Evolutionary conservation across 805 yeast species (phyloP).

Genomic region (Spathaspora girioi): DNA sequence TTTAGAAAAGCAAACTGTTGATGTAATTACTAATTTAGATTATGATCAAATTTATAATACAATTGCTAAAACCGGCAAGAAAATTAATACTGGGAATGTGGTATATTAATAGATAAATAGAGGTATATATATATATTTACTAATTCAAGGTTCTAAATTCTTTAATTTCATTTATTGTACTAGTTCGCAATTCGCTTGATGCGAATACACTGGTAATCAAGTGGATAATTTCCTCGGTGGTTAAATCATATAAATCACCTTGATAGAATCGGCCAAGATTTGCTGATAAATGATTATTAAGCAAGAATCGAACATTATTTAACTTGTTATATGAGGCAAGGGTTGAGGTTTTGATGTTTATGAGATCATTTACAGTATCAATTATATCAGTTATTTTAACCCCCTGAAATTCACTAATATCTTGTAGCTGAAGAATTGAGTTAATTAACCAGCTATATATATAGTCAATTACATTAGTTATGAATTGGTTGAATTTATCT

Average conservation of each 20-base stretch:
- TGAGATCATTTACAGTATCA: conserved; percentile 18
- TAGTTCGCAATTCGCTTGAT: conserved; percentile 43
- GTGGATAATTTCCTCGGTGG: conserved; percentile 42
- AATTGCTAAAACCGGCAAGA: conserved; percentile 89
- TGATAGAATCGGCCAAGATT: conserved; percentile 49
- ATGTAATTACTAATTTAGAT: conserved; percentile 60
- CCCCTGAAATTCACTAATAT: conserved; percentile 35
- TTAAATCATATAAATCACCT: conserved; percentile 48
- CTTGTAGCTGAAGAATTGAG: conserved; percentile 20
- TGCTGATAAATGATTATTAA: conserved; percentile 39
- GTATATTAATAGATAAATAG: conserved; percentile 26
- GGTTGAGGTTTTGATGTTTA: conserved; percentile 16
- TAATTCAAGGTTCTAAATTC: conserved; percentile 32
- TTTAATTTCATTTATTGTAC: conserved; percentile 43
- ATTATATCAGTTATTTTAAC: conserved; percentile 26
- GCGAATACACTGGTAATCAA: conserved; percentile 43
- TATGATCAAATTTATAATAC: conserved; percentile 79
- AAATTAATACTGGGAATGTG: conserved; percentile 62
- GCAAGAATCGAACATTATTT: conserved; percentile 26
- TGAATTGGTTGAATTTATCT: conserved; percentile 21
- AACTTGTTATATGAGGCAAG: conserved; percentile 24
- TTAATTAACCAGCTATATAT: conserved; percentile 25
- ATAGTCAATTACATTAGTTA: conserved; percentile 24
- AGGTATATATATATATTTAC: background rate
- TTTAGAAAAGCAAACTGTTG: conserved; percentile 76